phyloP scores from a whole-genome alignment of 192 early-diverging fungal genomes.

The Gigaspora rosea region DNA sequence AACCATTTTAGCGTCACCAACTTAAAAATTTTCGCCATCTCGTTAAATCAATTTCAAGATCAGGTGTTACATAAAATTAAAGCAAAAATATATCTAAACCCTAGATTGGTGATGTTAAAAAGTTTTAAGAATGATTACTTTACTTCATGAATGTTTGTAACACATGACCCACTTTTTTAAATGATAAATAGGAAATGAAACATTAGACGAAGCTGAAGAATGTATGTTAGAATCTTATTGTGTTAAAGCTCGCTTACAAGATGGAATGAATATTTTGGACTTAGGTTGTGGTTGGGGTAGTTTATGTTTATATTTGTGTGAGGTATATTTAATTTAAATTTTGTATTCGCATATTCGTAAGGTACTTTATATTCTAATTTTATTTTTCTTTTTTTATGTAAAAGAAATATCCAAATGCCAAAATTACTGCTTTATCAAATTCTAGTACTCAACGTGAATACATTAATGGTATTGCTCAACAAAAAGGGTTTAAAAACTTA shows the following conservation, averaged over 20 bases:
- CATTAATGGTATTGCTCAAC: constrained; percentile 44
- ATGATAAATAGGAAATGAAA: background rate
- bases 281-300: constrained; percentile 70
- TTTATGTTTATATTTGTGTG: constrained; percentile 56
- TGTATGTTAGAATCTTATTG: constrained; percentile 62
- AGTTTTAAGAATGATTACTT: too few relatives aligned
- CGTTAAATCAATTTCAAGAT: too few relatives aligned
- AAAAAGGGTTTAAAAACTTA: constrained; percentile 54
- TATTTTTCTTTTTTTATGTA: background rate
- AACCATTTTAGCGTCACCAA: too few relatives aligned
- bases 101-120: too few relatives aligned
- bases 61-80: too few relatives aligned
- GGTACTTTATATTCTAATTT: background rate
- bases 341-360: background rate
- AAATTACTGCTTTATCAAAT: constrained; percentile 61
- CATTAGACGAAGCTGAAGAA: constrained; percentile 58
- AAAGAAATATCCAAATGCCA: constrained; percentile 57
- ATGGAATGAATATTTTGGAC: constrained; percentile 62
- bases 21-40: too few relatives aligned
- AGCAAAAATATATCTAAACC: too few relatives aligned
- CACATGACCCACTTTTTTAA: background rate
- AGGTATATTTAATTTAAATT: constrained; percentile 36
- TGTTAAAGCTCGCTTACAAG: constrained; percentile 48
- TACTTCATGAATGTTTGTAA: background rate
- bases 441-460: constrained; percentile 56